Conservation (phyloP, 352 stramenopile species). For the Thalassiosira mediterranea region DNA sequence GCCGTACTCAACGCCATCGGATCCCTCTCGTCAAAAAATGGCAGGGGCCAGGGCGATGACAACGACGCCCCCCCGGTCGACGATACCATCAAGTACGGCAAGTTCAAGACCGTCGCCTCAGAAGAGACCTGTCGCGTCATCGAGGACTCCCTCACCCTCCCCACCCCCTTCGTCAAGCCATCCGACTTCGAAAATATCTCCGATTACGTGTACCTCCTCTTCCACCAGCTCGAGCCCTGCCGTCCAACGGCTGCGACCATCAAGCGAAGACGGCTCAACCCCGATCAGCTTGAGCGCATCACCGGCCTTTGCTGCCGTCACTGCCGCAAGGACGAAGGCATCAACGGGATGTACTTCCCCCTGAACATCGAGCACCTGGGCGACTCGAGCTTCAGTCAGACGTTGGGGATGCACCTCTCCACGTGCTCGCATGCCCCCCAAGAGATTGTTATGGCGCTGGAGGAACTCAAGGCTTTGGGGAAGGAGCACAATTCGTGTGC, state of each 20-base stretch:
- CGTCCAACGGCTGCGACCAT: neutral
- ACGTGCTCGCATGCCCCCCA: neutral
- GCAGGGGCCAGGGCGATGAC: too few species aligned
- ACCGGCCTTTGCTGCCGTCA: slow-evolving; percentile 9
- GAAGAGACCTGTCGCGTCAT: neutral
- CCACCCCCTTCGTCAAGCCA: slow-evolving; percentile 2
- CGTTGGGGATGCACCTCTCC: neutral
- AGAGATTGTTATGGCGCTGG: slow-evolving; percentile 5
- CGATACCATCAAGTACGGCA: slow-evolving; percentile 3
- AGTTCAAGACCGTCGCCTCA: neutral
- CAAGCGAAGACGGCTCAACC: neutral
- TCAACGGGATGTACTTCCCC: slow-evolving; percentile 18
- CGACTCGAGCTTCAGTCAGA: slow-evolving; percentile 9
- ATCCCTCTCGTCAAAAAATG: too few species aligned
- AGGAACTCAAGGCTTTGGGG: slow-evolving; percentile 8
- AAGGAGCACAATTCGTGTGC: slow-evolving; percentile 1
- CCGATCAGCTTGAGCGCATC: neutral
- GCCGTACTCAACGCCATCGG: too few species aligned
- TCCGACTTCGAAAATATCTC: slow-evolving; percentile 11
- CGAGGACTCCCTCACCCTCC: neutral
- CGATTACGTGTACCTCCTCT: slow-evolving; percentile 9
- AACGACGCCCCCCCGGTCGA: neutral
- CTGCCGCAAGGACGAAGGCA: slow-evolving; percentile 2
- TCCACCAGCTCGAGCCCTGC: slow-evolving; percentile 17
- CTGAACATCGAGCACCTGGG: neutral